Evolutionary conservation across 176 grass and related monocot genomes (phyloP).

Genomic region (Carex parvula): DNA sequence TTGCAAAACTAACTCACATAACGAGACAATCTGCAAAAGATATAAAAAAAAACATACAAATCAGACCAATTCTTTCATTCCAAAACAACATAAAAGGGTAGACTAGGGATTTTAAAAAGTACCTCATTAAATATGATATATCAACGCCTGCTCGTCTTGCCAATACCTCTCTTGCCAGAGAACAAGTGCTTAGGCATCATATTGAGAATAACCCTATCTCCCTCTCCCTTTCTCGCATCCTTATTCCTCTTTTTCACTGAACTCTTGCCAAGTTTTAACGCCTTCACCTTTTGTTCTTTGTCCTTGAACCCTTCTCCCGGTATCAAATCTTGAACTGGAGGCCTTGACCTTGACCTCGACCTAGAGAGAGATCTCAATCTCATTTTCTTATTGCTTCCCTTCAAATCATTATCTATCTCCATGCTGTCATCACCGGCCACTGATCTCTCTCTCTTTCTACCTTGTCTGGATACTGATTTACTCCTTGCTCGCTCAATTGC

Average conservation of each 20-base stretch:
- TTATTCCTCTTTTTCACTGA: slow-evolving; percentile 64
- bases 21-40: not conserved
- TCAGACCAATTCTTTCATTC: not conserved
- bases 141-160: slow-evolving; percentile 71
- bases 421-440: slow-evolving; percentile 29
- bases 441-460: slow-evolving; percentile 47
- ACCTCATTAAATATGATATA: not conserved
- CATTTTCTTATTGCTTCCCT: slow-evolving; percentile 32
- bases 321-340: slow-evolving; percentile 33
- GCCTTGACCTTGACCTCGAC: slow-evolving; percentile 28
- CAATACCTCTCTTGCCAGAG: slow-evolving; percentile 60
- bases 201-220: slow-evolving; percentile 66
- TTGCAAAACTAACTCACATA: not conserved
- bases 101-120: not conserved
- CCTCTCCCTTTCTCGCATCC: slow-evolving; percentile 73
- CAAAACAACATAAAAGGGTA: not conserved
- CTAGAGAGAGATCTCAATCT: slow-evolving; percentile 36
- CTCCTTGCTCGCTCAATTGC: slow-evolving; percentile 35
- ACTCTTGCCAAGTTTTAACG: slow-evolving; percentile 46
- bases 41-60: not conserved
- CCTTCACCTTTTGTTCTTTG: slow-evolving; percentile 54
- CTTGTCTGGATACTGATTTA: slow-evolving; percentile 13
- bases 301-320: slow-evolving; percentile 71
- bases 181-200: slow-evolving; percentile 90
- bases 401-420: slow-evolving; percentile 32